phyloP scores from a whole-genome alignment of 2,329 filamentous ascomycete species.

The Ceratocystis ficicola region DNA sequence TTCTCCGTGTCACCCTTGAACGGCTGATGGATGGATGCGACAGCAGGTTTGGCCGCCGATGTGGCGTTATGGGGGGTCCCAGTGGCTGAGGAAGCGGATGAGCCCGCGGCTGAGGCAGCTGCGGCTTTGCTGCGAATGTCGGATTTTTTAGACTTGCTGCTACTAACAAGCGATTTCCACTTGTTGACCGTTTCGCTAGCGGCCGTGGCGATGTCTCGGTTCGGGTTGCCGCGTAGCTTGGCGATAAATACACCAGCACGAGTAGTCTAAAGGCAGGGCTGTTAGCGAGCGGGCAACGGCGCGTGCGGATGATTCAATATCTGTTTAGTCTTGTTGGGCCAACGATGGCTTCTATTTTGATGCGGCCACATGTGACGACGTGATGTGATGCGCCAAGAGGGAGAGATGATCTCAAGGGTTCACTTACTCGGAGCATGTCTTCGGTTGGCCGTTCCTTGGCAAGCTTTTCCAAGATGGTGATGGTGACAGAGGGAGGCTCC shows the following conservation, averaged over 20 bases:
- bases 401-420: not conserved
- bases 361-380: not conserved
- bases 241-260: slow-evolving; percentile 83
- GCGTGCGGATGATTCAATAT: not conserved
- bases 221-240: slow-evolving; percentile 61
- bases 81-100: slow-evolving; percentile 35
- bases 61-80: slow-evolving; percentile 29
- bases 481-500: slow-evolving; percentile 59
- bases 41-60: slow-evolving; percentile 29
- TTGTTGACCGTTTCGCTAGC: slow-evolving; percentile 76
- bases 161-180: slow-evolving; percentile 70
- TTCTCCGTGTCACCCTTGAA: slow-evolving; percentile 61
- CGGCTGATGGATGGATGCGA: slow-evolving; percentile 28
- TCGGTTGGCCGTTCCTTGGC: slow-evolving; percentile 79
- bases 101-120: slow-evolving; percentile 35
- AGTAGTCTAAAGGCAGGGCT: slow-evolving; percentile 46
- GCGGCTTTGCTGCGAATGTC: slow-evolving; percentile 29
- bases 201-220: slow-evolving; percentile 67
- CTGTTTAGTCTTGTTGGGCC: not conserved
- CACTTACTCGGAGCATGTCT: slow-evolving; percentile 66
- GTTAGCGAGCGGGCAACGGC: not conserved
- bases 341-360: not conserved
- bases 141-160: slow-evolving; percentile 42
- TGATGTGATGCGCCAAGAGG: not conserved
- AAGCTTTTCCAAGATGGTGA: slow-evolving; percentile 63